Evolutionary conservation across 129 eudicot genomes (phyloP).

Genomic region (Helianthus tuberosus): DNA sequence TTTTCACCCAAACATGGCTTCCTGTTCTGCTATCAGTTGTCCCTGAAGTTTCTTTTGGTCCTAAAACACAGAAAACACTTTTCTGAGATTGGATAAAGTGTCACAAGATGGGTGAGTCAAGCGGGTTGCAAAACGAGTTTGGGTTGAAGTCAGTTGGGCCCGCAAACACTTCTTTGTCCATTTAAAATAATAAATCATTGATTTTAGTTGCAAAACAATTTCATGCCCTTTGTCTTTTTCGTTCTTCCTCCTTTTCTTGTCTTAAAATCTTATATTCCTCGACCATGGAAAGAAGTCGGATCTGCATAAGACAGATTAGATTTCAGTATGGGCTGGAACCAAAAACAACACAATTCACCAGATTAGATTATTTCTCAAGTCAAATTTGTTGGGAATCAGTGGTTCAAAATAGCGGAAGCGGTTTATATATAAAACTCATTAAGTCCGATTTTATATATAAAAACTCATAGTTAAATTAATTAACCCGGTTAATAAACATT

Average conservation of each 20-base stretch:
- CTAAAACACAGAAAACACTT: slow-evolving; percentile 31
- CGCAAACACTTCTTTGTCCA: too few species aligned
- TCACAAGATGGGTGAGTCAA: not conserved
- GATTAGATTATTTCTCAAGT: not conserved
- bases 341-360: not conserved
- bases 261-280: slow-evolving; percentile 70
- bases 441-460: too few species aligned
- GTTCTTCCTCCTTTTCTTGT: slow-evolving; percentile 82
- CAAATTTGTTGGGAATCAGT: too few species aligned
- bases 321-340: not conserved
- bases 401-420: too few species aligned
- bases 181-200: too few species aligned
- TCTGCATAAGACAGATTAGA: slow-evolving; percentile 40
- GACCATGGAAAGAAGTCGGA: slow-evolving; percentile 84
- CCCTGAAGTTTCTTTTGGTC: slow-evolving; percentile 96
- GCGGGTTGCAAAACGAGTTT: too few species aligned
- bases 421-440: too few species aligned
- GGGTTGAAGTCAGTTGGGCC: not conserved
- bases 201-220: too few species aligned
- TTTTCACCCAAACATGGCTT: slow-evolving; percentile 87
- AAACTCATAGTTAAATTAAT: too few species aligned
- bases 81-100: not conserved
- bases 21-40: slow-evolving; percentile 88
- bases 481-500: too few species aligned
- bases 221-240: slow-evolving; percentile 81